Percentiles rank a stretch among this genome's conserved stretches.
Conservation (phyloP, 148 eudicot species). For the Amaranthus hypochondriacus region DNA sequence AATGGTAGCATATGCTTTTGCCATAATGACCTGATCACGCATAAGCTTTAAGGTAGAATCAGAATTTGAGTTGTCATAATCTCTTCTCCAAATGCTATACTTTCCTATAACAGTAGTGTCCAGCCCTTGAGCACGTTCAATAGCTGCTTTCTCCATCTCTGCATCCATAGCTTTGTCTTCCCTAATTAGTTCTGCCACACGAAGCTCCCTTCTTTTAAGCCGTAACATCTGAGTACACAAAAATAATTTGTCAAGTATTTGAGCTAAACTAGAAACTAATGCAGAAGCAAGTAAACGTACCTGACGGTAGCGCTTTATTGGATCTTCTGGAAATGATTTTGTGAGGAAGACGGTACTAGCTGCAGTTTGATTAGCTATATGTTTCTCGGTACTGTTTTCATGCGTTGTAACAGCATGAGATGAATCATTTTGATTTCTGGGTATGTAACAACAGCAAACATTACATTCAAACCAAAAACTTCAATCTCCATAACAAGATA, state of each 20-base stretch:
- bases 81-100: slow-evolving; percentile 93
- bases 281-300: slow-evolving; percentile 31
- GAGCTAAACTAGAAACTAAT: slow-evolving; percentile 7
- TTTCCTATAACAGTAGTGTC: slow-evolving; percentile 75
- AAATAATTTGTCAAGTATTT: not conserved
- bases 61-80: slow-evolving; percentile 84
- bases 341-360: slow-evolving; percentile 25
- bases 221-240: slow-evolving; percentile 51
- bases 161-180: slow-evolving; percentile 61
- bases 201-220: slow-evolving; percentile 62
- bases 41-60: slow-evolving; percentile 90
- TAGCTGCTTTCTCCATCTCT: slow-evolving; percentile 78
- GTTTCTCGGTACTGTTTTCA: slow-evolving; percentile 31
- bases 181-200: slow-evolving; percentile 60
- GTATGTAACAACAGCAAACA: slow-evolving; percentile 7
- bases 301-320: slow-evolving; percentile 73
- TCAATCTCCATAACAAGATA: not conserved
- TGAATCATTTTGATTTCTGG: slow-evolving; percentile 39
- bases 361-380: slow-evolving; percentile 35
- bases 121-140: slow-evolving; percentile 59
- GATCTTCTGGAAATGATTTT: slow-evolving; percentile 41
- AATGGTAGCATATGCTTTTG: slow-evolving; percentile 88
- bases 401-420: slow-evolving; percentile 32
- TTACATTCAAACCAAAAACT: not conserved
- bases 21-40: slow-evolving; percentile 98